Base-by-base conservation (phyloP, 129 eudicot species). In the carrot (Daucus carota) region DNA sequence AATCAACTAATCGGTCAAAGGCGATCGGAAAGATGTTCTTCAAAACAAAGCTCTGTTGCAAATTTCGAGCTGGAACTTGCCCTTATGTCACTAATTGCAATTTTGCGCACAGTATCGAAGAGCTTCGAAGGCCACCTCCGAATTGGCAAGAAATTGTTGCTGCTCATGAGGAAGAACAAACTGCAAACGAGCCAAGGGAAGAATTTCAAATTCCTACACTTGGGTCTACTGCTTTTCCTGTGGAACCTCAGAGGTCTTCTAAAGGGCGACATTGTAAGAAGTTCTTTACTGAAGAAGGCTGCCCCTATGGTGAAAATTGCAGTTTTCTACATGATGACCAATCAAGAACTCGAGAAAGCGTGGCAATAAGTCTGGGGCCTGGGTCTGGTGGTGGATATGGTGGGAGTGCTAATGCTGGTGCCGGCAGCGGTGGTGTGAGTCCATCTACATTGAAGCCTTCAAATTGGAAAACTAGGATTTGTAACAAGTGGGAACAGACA, bases 121-220 rank as follows among this genome's bases (percentile, higher is more conserved):
- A 93, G 59, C 81, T 93, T 60, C 79, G 97, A 72, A 85, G 87
- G 22, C 98, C 97, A 50, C 98, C 98, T 10, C 97, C 98, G 0
- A 93, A 93, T 54, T 93, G 98, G 98, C 97, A 93, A 46, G 98
- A 93, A 45, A 93, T 93, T 38, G 98, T 93, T 41, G 97, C 98
- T 28, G 92, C 97, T 11, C 92, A 91, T n/a, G 98, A 91, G 75
- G 97, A 91, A 34, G 98, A 93, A 26, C 78, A 82, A n/a, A 75
- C 89, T 1, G 63, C 86, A n/a, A 57, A 57, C 14, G 98, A 91
- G 78, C 96, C 92, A 15, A 85, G 97, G 81, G 98, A 94, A 68
- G 98, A 94, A 42, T 88, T 75, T 71, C 97, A 94, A 62, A 94
- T 94, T 38, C 98, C 98, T 8, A 81, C 92, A 11, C 70, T 92